These are phyloP conservation scores for Micractinium conductrix DNA, from an alignment of 139 green algal genomes.

Conservation along the genomic window DNA sequence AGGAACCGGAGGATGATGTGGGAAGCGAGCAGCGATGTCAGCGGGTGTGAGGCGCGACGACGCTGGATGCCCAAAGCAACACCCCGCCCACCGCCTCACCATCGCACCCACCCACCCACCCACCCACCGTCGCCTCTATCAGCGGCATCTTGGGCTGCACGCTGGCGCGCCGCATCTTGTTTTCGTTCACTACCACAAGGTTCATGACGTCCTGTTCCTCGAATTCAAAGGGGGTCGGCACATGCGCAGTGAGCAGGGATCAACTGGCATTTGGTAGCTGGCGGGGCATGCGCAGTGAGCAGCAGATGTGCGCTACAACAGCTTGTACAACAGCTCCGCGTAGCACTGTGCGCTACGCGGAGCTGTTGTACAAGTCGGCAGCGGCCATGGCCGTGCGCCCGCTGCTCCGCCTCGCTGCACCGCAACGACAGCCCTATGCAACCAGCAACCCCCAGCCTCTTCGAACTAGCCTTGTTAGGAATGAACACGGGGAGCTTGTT, in stretches of 20 bases:
- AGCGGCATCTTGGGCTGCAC: slow-evolving; percentile 25
- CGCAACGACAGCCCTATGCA: too few relatives aligned
- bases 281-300: neutral
- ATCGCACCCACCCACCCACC: neutral
- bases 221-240: neutral
- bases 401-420: neutral
- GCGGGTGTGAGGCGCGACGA: neutral
- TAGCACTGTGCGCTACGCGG: too few relatives aligned
- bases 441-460: too few relatives aligned
- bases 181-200: slow-evolving; percentile 36
- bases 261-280: too few relatives aligned
- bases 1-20: neutral
- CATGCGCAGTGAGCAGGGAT: too few relatives aligned
- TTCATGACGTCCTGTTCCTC: slow-evolving; percentile 16
- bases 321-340: neutral
- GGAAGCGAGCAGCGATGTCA: neutral
- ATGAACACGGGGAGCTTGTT: slow-evolving; percentile 46
- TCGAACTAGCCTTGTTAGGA: neutral
- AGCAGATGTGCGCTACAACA: neutral
- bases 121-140: neutral
- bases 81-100: neutral
- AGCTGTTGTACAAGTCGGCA: neutral
- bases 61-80: neutral
- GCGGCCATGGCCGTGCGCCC: neutral
- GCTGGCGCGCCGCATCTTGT: slow-evolving; percentile 11